Percentiles rank a stretch among this genome's conserved stretches.
Conservation (phyloP, 495 filamentous ascomycete species). For the Lasiosphaeris hirsuta region DNA sequence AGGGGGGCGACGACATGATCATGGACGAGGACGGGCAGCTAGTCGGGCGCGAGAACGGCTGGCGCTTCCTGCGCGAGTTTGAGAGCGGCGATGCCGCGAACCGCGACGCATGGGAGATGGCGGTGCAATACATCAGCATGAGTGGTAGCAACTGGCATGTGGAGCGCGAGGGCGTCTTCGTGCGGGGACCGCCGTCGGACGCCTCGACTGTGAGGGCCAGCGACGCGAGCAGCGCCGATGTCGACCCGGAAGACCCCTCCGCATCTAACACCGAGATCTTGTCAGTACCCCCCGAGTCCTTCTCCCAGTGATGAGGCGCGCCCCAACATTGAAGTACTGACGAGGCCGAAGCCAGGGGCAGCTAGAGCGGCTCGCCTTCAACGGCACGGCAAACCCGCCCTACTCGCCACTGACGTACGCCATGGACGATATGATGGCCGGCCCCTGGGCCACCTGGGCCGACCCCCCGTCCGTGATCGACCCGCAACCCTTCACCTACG, state of each 20-base stretch:
- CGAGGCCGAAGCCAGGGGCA: conserved; percentile 5
- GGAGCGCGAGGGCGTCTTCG: conserved; percentile 40
- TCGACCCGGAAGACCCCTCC: neutral
- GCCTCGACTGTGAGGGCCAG: neutral
- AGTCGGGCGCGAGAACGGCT: conserved; percentile 26
- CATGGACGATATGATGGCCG: neutral
- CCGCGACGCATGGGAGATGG: conserved; percentile 43
- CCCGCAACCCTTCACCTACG: too few species aligned
- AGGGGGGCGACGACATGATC: neutral
- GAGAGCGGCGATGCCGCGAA: conserved; percentile 44
- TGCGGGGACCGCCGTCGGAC: conserved; percentile 3
- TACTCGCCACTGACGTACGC: conserved; percentile 5
- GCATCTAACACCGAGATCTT: conserved; percentile 1
- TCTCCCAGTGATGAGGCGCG: neutral
- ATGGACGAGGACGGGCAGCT: neutral
- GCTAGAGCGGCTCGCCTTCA: conserved; percentile 13
- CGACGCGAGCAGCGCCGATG: neutral
- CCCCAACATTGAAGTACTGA: neutral
- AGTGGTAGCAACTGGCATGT: conserved; percentile 34
- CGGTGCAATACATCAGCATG: conserved; percentile 35
- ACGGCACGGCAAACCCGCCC: conserved; percentile 11
- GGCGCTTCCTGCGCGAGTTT: conserved; percentile 37
- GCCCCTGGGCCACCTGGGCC: too few species aligned
- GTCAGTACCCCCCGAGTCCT: conserved; percentile 9
- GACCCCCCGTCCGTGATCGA: too few species aligned